Conservation (phyloP, 148 eudicot genomes). For the Arctostaphylos glauca region DNA sequence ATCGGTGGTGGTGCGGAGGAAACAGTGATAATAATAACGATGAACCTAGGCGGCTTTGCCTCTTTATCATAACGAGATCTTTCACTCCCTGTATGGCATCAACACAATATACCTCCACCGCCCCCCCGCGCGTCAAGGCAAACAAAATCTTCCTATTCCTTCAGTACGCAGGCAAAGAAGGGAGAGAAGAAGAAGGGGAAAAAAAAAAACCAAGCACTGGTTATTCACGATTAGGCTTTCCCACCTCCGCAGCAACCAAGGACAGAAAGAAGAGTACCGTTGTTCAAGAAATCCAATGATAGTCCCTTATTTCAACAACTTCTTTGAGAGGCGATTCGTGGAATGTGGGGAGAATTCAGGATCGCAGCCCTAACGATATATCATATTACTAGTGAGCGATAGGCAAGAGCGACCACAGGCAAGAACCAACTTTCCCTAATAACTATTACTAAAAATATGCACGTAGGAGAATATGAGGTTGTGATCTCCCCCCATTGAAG, state of each 20-base stretch:
- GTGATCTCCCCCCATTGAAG: no score
- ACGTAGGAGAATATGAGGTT: no score
- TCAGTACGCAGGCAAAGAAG: background rate
- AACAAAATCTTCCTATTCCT: background rate
- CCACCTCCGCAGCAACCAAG: background rate
- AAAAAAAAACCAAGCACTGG: background rate
- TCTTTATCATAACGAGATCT: constrained; percentile 23
- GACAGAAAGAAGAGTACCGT: background rate
- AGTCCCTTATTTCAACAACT: background rate
- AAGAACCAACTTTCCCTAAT: no score
- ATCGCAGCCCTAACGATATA: background rate
- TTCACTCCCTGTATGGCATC: background rate
- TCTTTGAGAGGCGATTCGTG: background rate
- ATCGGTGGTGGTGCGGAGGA: background rate
- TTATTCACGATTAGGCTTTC: background rate
- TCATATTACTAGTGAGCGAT: background rate
- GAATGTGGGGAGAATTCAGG: background rate
- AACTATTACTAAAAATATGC: no score
- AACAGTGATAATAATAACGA: background rate
- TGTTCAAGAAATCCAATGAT: background rate
- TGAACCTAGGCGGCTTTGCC: constrained; percentile 8
- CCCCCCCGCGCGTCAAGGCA: no score
- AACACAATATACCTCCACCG: background rate
- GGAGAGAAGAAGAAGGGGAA: background rate
- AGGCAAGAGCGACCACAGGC: background rate